Evolutionary conservation across 78 protist genomes (phyloP).

Genomic region (Dictyostelium purpureum): DNA sequence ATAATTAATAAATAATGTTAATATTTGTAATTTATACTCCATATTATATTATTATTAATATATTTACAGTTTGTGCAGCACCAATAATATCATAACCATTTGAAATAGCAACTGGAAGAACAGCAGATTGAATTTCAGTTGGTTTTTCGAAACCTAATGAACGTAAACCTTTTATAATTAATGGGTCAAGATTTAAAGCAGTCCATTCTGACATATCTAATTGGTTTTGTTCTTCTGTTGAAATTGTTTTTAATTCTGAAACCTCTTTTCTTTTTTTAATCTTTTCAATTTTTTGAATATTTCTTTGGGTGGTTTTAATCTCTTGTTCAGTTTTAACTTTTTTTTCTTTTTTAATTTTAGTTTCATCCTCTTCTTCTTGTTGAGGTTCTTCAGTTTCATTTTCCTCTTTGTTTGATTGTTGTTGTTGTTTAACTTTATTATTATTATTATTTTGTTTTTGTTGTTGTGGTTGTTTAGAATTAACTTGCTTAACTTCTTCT

Average conservation of each 20-base stretch:
- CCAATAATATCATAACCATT: conserved; percentile 78
- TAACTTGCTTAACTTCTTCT: neutral
- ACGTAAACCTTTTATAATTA: conserved; percentile 43
- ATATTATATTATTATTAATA: neutral
- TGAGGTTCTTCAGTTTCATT: neutral
- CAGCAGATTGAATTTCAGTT: conserved; percentile 71
- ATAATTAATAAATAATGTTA: too few relatives aligned
- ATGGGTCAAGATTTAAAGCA: conserved; percentile 33
- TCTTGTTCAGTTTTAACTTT: neutral
- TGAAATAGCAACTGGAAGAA: conserved; percentile 48
- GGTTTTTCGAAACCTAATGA: conserved; percentile 72
- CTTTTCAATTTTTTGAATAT: neutral
- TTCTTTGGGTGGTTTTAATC: neutral
- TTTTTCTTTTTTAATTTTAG: neutral
- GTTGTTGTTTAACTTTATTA: neutral
- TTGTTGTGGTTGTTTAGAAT: neutral
- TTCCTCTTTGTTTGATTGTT: neutral
- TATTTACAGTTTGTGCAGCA: conserved; percentile 79
- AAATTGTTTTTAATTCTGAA: conserved; percentile 3
- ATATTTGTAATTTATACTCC: neutral
- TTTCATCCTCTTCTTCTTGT: conserved; percentile 2
- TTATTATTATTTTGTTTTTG: neutral
- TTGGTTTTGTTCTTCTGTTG: conserved; percentile 9
- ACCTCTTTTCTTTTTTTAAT: conserved; percentile 5
- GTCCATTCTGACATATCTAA: conserved; percentile 63